Base-by-base conservation (phyloP, 139 green algal species). In the Edaphochlamys debaryana region DNA sequence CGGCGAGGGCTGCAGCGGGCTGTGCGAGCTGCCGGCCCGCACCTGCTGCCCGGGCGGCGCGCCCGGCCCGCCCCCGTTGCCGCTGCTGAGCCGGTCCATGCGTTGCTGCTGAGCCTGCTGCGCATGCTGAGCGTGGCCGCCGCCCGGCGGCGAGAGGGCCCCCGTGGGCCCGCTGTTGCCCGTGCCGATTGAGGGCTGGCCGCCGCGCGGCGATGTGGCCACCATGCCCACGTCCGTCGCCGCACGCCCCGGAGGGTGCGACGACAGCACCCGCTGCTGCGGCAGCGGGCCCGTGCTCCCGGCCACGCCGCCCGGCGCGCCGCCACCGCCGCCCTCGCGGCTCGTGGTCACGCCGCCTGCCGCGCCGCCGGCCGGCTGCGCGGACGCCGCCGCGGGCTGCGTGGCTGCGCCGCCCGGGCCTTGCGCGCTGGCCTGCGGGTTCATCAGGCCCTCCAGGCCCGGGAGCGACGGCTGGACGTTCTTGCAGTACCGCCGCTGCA, bases 401-500 rank as follows among this genome's bases (percentile, higher is more conserved):
- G 50, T 22, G 50, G 50, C 50, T n/a, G n/a, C n/a, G n/a, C n/a
- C n/a, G n/a, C n/a, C n/a, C n/a, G n/a, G n/a, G n/a, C n/a, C n/a
- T n/a, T n/a, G n/a, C n/a, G 54, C 25, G 38, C 67, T 22, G 36
- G 32, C 7, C 42, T 27, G 54, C 19, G 5, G 29, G n/a, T 54
- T 54, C 56, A 81, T 71, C 20, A 81, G 32, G 22, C 62, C 62
- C 60, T 81, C 75, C 4, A 81, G 60, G 0, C 75, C 75, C 1
- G 75, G 60, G 40, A 81, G 75, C 40, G 75, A 42, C 19, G 75
- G 30, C 75, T 56, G 56, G 27, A 62, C 20, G 40, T 45, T 63
- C 38, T 71, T 71, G 60, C 75, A 81, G 75, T 81, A 81, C 41
- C 75, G 75, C 4, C 75, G 75, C 60, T 72, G 60, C 30, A 81